A percentile compares a stretch with the other conserved stretches of the same genome.
Evolutionary conservation across 306 rosid genomes (phyloP).

Genomic region (Vigna trinervia): DNA sequence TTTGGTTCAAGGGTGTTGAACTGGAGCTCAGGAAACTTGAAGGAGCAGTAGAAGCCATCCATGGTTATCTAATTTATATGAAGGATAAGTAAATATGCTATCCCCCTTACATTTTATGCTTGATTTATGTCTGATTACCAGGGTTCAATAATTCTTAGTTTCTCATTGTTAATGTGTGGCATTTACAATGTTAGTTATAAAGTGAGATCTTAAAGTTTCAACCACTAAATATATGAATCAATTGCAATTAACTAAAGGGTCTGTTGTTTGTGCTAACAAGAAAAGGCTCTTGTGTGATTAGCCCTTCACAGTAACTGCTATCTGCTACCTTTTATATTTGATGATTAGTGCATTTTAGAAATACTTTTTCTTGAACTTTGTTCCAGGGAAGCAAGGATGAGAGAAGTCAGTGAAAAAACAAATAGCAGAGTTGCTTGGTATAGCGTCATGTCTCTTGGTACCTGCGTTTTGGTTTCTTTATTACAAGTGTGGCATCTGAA

Average conservation of each 20-base stretch:
- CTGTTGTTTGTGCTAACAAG: not conserved
- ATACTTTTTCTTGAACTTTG: constrained; percentile 25
- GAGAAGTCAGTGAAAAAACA: constrained; percentile 58
- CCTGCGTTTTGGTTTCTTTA: constrained; percentile 51
- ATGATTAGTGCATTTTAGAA: not conserved
- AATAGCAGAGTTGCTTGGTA: constrained; percentile 59
- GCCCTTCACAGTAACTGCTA: not conserved
- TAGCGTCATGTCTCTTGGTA: constrained; percentile 57
- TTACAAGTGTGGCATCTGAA: constrained; percentile 55
- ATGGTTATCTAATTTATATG: constrained; percentile 47
- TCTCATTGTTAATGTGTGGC: not conserved
- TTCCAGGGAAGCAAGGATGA: constrained; percentile 61
- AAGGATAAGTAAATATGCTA: constrained; percentile 48
- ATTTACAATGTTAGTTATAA: not conserved
- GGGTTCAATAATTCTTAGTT: constrained; percentile 7
- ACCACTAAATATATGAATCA: not conserved
- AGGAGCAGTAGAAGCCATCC: constrained; percentile 54
- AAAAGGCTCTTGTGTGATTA: not conserved
- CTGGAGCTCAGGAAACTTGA: constrained; percentile 58
- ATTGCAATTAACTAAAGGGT: not conserved
- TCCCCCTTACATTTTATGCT: not conserved
- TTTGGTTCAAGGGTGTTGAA: constrained; percentile 56
- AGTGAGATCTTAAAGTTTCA: not conserved
- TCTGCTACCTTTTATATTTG: constrained; percentile 12
- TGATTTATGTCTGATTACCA: not conserved